A percentile compares a stretch with the other conserved stretches of the same genome.
phyloP scores from a whole-genome alignment of 1,284 basidiomycete species.

The Stygiomarasmius scandens region DNA sequence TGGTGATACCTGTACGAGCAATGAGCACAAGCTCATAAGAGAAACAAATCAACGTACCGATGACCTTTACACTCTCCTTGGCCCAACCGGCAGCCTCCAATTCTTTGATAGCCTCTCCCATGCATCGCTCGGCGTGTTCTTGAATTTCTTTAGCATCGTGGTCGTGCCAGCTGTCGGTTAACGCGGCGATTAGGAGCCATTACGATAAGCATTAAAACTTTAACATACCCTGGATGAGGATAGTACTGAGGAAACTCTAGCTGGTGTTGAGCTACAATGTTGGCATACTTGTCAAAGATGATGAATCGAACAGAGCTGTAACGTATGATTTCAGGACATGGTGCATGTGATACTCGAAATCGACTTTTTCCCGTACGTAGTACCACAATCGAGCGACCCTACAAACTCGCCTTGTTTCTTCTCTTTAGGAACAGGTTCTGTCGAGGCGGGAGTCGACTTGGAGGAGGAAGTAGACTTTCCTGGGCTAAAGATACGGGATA shows the following conservation, averaged over 20 bases:
- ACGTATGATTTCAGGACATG: slow-evolving; percentile 1
- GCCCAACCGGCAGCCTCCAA: slow-evolving; percentile 79
- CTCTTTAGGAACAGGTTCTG: slow-evolving; percentile 21
- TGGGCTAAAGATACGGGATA: slow-evolving; percentile 8
- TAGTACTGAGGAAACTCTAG: slow-evolving; percentile 92
- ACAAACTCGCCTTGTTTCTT: slow-evolving; percentile 75
- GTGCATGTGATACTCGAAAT: slow-evolving; percentile 3
- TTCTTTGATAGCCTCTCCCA: slow-evolving; percentile 71
- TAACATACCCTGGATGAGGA: slow-evolving; percentile 77
- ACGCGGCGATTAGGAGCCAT: not conserved
- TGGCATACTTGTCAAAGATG: slow-evolving; percentile 87
- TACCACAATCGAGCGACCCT: slow-evolving; percentile 90
- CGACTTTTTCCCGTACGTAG: slow-evolving; percentile 65
- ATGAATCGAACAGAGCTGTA: slow-evolving; percentile 91
- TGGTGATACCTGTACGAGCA: slow-evolving; percentile 79
- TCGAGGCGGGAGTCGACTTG: not conserved
- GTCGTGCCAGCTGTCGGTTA: slow-evolving; percentile 82
- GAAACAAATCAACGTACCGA: slow-evolving; percentile 60
- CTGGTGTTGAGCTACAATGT: slow-evolving; percentile 88
- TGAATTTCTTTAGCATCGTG: slow-evolving; percentile 90
- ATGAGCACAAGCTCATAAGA: slow-evolving; percentile 18
- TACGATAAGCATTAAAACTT: not conserved
- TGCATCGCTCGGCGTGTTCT: slow-evolving; percentile 76
- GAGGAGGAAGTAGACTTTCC: not conserved
- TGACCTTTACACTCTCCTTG: slow-evolving; percentile 84